Base-by-base conservation (phyloP, 1,284 basidiomycete species). In the Ustilago xerochloae region DNA sequence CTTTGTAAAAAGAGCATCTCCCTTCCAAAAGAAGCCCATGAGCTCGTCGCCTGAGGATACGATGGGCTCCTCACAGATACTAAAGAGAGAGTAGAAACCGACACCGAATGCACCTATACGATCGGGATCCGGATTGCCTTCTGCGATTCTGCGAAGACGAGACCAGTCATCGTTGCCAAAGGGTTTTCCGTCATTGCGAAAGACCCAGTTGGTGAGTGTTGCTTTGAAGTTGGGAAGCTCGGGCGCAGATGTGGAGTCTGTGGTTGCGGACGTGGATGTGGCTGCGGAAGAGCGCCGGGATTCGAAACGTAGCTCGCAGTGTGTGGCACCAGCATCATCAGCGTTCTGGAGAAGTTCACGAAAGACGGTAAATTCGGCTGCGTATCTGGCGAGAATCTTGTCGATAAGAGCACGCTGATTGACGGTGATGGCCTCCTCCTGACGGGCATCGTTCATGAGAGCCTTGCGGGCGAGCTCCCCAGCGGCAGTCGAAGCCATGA, bases 11-110 rank as follows among this genome's bases (percentile, higher is more conserved):
- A 84, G 82, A 13, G 79, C 67, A 33, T 84, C 82, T 32, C 78
- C 81, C 43, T 94, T 95, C 94, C 94, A 99, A 84, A 97, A 93
- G 84, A 99, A 98, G 2, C 92, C 92, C 94, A 97, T 97, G 50
- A 86, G 78, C 48, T 93, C 89, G 52, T 89, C 89, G 81, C 93
- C 94, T 16, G 92, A 94, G 10, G 90, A 91, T 9, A 98, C 95
- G 80, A 96, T 92, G 0, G 96, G 96, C 73, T 93, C 91, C 70
- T 98, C 95, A 64, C 71, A 79, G 15, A 87, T 85, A 51, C 85
- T 86, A 79, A 87, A 88, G 16, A 88, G 81, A 6, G 86, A 86
- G 79, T 87, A 88, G 82, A 87, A 87, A 48, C 87, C 87, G 26
- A 88, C 87, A 33, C 87, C 87, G 71, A 84, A 83, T 1, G 81